phyloP scores from a whole-genome alignment of 1,284 basidiomycete genomes.

The Boletus sp. region DNA sequence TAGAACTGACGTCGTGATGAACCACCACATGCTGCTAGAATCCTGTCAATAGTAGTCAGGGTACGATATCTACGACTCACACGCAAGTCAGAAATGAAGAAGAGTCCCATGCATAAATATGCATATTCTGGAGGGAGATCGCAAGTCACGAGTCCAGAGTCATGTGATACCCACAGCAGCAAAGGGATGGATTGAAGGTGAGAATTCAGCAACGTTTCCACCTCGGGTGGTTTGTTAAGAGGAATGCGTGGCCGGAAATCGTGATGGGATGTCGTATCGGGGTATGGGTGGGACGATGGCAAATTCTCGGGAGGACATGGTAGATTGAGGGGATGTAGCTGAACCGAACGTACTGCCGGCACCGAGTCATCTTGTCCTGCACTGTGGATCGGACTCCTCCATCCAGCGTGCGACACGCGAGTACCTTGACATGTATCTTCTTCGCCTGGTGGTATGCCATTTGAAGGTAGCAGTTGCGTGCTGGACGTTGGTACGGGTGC shows the following conservation, averaged over 20 bases:
- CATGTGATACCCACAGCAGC: slow-evolving; percentile 25
- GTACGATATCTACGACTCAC: slow-evolving; percentile 20
- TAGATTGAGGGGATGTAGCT: background rate
- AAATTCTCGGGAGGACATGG: background rate
- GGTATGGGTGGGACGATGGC: background rate
- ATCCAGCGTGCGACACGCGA: too few relatives aligned
- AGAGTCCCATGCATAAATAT: slow-evolving; percentile 30
- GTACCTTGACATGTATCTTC: too few relatives aligned
- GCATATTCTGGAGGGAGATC: slow-evolving; percentile 23
- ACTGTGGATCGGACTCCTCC: background rate
- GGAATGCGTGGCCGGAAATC: slow-evolving; percentile 14
- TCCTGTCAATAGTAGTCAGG: slow-evolving; percentile 4
- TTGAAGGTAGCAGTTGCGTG: background rate
- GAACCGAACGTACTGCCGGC: background rate
- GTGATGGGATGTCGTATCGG: background rate
- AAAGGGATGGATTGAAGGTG: slow-evolving; percentile 19
- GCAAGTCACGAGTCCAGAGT: slow-evolving; percentile 18
- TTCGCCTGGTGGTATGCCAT: background rate
- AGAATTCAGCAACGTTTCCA: slow-evolving; percentile 23
- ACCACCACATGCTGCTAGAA: slow-evolving; percentile 14
- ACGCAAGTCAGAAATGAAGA: slow-evolving; percentile 28
- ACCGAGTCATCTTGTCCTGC: background rate
- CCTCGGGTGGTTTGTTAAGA: slow-evolving; percentile 23
- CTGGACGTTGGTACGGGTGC: background rate
- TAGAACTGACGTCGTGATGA: background rate